Percentiles rank a stretch among this genome's conserved stretches.
Conservation (phyloP, 805 yeast genomes). For the Starmerella davenportii region DNA sequence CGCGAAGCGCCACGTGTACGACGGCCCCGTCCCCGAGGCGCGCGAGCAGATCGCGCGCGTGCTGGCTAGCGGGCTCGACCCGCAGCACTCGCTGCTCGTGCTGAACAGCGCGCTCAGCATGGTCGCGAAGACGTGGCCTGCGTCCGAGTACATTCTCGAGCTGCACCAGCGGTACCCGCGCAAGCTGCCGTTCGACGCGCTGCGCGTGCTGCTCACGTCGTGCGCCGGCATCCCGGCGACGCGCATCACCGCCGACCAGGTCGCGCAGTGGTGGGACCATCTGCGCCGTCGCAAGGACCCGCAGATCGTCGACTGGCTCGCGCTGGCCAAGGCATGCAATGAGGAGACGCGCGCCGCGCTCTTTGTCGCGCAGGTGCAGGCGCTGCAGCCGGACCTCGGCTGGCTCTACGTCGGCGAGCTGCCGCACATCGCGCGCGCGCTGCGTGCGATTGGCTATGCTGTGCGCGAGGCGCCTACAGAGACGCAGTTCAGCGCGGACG, state of each 20-base stretch:
- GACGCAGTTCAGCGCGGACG: background rate
- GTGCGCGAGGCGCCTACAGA: background rate
- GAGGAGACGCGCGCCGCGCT: conserved; percentile 8
- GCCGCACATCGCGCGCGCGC: conserved; percentile 1
- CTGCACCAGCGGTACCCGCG: conserved; percentile 6
- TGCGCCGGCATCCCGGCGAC: conserved; percentile 3
- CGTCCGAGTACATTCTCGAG: conserved; percentile 7
- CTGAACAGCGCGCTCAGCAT: conserved; percentile 12
- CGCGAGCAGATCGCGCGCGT: conserved; percentile 4
- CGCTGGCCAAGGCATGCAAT: conserved; percentile 15
- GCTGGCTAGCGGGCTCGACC: conserved; percentile 1
- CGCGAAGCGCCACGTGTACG: conserved; percentile 9
- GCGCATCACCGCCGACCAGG: conserved; percentile 2
- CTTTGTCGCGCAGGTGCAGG: conserved; percentile 4
- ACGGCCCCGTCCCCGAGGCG: conserved; percentile 9
- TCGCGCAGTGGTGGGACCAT: conserved; percentile 12
- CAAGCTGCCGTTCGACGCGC: conserved; percentile 9
- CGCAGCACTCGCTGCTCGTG: conserved; percentile 3
- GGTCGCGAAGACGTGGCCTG: conserved; percentile 14
- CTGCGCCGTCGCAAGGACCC: conserved; percentile 6
- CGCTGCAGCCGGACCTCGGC: background rate
- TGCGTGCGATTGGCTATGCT: background rate
- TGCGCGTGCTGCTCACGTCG: conserved; percentile 15
- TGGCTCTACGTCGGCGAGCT: background rate
- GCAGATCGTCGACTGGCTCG: conserved; percentile 15